Percentiles rank a stretch among this genome's conserved stretches.
Evolutionary conservation across 2,329 filamentous ascomycete genomes (phyloP).

Genomic region (Purpureocillium lavendulum): DNA sequence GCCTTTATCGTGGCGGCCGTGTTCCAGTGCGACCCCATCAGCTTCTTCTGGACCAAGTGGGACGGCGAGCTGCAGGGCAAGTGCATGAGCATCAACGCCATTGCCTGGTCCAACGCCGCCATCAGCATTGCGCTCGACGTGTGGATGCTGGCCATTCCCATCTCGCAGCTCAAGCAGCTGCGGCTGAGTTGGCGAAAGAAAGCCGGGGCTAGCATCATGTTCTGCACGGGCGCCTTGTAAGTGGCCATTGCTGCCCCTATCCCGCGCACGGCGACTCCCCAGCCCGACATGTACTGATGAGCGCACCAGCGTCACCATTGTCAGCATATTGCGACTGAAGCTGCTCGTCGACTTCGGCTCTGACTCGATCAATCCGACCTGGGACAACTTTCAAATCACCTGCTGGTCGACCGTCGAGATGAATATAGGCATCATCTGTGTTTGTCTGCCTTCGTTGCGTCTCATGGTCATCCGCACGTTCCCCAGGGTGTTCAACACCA

Average conservation of each 20-base stretch:
- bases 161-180: conserved; percentile 26
- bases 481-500: neutral
- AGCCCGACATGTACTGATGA: neutral
- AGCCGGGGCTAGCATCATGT: conserved; percentile 30
- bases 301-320: conserved; percentile 9
- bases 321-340: conserved; percentile 16
- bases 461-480: conserved; percentile 16
- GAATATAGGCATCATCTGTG: conserved; percentile 19
- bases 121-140: conserved; percentile 38
- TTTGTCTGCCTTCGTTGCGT: conserved; percentile 20
- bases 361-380: conserved; percentile 9
- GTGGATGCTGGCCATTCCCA: conserved; percentile 35
- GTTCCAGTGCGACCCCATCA: conserved; percentile 38
- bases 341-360: conserved; percentile 12
- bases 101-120: conserved; percentile 36
- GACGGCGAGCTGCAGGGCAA: conserved; percentile 29
- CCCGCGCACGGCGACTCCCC: conserved; percentile 2
- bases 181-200: conserved; percentile 31
- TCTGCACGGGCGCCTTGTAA: conserved; percentile 29
- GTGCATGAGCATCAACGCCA: conserved; percentile 34
- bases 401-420: conserved; percentile 22
- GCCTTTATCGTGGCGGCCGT: conserved; percentile 28
- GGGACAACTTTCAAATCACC: conserved; percentile 11
- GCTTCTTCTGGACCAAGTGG: conserved; percentile 39
- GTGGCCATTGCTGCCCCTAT: no score